These are phyloP conservation scores for Lactifluus pinguis DNA, from an alignment of 768 basidiomycete genomes.

Conservation along the genomic window DNA sequence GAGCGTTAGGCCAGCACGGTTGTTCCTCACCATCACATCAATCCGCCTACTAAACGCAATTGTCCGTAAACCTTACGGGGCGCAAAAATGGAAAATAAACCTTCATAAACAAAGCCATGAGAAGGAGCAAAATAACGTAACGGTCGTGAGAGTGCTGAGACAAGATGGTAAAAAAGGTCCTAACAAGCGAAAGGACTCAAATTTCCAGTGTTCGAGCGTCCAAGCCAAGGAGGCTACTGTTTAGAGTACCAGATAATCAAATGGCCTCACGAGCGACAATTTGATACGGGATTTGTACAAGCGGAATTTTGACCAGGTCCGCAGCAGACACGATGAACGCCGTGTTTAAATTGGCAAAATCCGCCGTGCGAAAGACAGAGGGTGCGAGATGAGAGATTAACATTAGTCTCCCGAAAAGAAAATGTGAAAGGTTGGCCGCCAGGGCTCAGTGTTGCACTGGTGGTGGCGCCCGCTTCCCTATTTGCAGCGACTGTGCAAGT, in stretches of 20 bases:
- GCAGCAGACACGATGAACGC: conserved; percentile 62
- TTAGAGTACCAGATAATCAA: conserved; percentile 9
- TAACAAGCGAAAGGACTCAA: no score
- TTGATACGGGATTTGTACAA: no score
- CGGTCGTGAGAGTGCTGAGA: conserved; percentile 25
- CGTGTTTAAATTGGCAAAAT: conserved; percentile 49
- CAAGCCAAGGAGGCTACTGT: no score
- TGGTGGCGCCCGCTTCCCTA: no score
- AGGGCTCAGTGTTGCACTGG: no score
- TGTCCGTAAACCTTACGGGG: conserved; percentile 6
- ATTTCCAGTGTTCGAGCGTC: no score
- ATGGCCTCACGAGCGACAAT: conserved; percentile 54
- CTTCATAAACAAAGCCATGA: conserved; percentile 10
- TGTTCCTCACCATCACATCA: conserved; percentile 14
- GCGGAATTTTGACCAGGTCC: no score
- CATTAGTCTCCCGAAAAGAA: no score
- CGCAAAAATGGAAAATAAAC: conserved; percentile 4
- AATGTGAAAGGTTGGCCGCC: no score
- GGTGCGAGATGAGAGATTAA: no score
- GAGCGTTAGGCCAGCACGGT: conserved; percentile 11
- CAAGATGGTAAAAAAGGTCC: conserved; percentile 23
- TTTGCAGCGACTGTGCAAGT: no score
- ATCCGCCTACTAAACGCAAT: conserved; percentile 6
- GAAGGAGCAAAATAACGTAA: no score
- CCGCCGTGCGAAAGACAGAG: conserved; percentile 46